phyloP scores from a whole-genome alignment of 2,329 filamentous ascomycete genomes.

The Colletotrichum sp. region DNA sequence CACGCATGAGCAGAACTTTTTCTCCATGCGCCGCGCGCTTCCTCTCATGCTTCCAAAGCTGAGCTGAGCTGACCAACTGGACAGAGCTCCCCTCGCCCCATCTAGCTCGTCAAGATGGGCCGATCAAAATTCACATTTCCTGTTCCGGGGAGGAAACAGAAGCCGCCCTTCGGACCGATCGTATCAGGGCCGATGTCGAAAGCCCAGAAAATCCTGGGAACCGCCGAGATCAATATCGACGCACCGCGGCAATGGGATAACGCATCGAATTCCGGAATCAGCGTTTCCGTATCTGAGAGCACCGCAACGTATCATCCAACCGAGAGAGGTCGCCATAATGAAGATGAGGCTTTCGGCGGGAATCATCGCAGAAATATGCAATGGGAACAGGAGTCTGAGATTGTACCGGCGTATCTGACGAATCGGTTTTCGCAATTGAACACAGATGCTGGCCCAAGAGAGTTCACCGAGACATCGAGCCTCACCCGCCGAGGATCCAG shows the following conservation, averaged over 20 bases:
- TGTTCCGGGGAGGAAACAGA: conserved; percentile 51
- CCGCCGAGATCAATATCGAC: conserved; percentile 49
- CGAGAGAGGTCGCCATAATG: conserved; percentile 19
- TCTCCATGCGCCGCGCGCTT: not conserved
- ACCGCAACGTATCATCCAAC: conserved; percentile 33
- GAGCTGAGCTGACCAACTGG: conserved; percentile 10
- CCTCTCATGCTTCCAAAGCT: not conserved
- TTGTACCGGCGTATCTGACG: conserved; percentile 40
- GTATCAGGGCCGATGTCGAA: conserved; percentile 50
- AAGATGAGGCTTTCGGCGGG: conserved; percentile 11
- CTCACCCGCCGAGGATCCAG: conserved; percentile 55
- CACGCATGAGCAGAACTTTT: not conserved
- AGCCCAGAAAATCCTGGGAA: conserved; percentile 56
- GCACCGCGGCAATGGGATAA: conserved; percentile 46
- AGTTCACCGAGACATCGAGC: conserved; percentile 45
- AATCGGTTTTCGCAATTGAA: conserved; percentile 17
- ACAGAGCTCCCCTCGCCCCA: not conserved
- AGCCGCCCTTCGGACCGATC: conserved; percentile 34
- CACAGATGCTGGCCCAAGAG: conserved; percentile 3
- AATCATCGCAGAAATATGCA: conserved; percentile 29
- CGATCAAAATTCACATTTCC: conserved; percentile 54
- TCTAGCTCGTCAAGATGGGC: conserved; percentile 34
- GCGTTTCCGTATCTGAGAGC: conserved; percentile 48
- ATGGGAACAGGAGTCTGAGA: conserved; percentile 54
- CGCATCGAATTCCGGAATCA: conserved; percentile 47